phyloP scores from a whole-genome alignment of 305 asterid genomes.

The Solanum hybrid region DNA sequence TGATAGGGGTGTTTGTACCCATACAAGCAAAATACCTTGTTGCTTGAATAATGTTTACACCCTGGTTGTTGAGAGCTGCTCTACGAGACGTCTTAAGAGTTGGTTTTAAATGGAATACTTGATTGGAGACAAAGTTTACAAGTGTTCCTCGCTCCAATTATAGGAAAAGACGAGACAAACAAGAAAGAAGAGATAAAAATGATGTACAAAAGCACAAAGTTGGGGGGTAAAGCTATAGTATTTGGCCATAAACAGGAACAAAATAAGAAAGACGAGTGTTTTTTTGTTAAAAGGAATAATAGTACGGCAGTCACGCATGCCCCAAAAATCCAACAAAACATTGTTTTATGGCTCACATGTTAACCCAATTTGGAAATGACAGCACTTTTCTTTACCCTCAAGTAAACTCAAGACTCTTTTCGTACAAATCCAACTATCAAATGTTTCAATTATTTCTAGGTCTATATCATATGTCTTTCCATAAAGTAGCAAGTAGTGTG shows the following conservation, averaged over 20 bases:
- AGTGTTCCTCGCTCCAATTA: background rate
- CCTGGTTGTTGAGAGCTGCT: background rate
- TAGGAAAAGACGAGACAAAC: background rate
- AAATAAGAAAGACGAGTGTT: background rate
- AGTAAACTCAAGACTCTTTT: background rate
- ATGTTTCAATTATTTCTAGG: background rate
- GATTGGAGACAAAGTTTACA: background rate
- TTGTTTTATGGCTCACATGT: slow-evolving; percentile 7
- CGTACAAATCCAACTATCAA: slow-evolving; percentile 1
- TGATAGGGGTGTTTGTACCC: background rate
- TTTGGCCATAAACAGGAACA: background rate
- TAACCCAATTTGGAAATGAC: slow-evolving; percentile 3
- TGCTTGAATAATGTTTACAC: background rate
- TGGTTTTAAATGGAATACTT: background rate
- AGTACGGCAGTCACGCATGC: slow-evolving; percentile 18
- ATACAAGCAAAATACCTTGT: background rate
- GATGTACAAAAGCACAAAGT: background rate
- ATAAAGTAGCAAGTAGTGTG: background rate
- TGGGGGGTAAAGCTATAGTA: background rate
- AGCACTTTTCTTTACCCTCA: slow-evolving; percentile 4
- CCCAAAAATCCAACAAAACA: background rate
- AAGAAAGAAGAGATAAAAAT: background rate
- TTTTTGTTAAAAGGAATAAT: background rate
- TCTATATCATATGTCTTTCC: background rate
- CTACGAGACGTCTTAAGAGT: background rate